Conservation (phyloP, 1,139 yeast species). For the Hansenula sp. region DNA sequence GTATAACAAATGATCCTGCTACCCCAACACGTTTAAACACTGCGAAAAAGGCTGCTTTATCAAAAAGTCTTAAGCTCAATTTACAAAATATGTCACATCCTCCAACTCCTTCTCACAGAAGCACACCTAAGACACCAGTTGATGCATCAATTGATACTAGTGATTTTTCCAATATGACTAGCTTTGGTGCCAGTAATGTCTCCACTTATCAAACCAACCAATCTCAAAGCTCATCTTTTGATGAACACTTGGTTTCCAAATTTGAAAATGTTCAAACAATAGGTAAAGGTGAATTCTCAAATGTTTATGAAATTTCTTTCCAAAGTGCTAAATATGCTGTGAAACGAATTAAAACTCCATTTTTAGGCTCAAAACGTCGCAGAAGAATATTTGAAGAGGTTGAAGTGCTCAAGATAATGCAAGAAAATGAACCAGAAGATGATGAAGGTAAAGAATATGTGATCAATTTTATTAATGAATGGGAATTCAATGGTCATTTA, state of each 20-base stretch:
- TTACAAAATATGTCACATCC: constrained; percentile 6
- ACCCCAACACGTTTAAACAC: constrained; percentile 22
- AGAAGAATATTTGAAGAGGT: constrained; percentile 53
- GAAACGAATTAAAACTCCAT: constrained; percentile 63
- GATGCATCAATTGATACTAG: constrained; percentile 17
- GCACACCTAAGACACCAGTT: constrained; percentile 20
- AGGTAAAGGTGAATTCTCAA: constrained; percentile 86
- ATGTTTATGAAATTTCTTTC: constrained; percentile 74
- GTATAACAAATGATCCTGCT: constrained; percentile 11
- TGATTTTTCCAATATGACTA: constrained; percentile 13
- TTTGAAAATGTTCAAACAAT: constrained; percentile 69
- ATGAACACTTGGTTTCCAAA: constrained; percentile 51
- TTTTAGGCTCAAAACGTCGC: constrained; percentile 48
- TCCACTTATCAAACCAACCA: constrained; percentile 10
- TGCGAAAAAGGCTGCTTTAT: constrained; percentile 21
- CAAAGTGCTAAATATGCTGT: constrained; percentile 74
- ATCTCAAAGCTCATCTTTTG: constrained; percentile 9
- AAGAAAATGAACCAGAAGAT: constrained; percentile 38
- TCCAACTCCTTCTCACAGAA: constrained; percentile 5
- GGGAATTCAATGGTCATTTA: constrained; percentile 68
- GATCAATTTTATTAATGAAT: constrained; percentile 75
- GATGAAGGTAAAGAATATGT: constrained; percentile 80
- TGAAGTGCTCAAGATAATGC: constrained; percentile 41
- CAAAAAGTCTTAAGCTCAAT: constrained; percentile 20
- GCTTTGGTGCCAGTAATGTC: constrained; percentile 10